These are phyloP conservation scores for Gentiana macrophylla DNA, from an alignment of 257 asterid genomes.

Conservation along the genomic window DNA sequence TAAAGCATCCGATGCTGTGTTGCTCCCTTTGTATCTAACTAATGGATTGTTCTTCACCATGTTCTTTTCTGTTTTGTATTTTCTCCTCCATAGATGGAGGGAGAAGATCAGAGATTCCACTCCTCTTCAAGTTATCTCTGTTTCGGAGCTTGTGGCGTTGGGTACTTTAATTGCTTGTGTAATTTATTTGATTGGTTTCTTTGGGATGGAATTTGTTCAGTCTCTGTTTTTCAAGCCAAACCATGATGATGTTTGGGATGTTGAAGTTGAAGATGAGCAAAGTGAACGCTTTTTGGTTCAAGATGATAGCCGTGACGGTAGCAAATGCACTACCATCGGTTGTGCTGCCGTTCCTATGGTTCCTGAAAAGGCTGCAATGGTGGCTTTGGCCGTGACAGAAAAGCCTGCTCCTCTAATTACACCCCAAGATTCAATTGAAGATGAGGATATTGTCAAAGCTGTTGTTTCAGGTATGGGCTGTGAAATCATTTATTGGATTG, in stretches of 20 bases:
- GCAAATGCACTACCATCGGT: conserved; percentile 20
- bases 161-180: conserved; percentile 27
- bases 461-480: conserved; percentile 24
- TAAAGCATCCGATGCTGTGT: conserved; percentile 18
- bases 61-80: conserved; percentile 38
- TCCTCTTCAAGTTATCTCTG: conserved; percentile 38
- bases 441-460: conserved; percentile 27
- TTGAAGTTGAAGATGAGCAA: conserved; percentile 17
- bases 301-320: conserved; percentile 24
- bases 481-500: not conserved
- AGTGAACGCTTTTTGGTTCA: conserved; percentile 8
- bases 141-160: conserved; percentile 35
- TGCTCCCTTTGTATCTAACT: conserved; percentile 27
- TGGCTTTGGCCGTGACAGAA: conserved; percentile 6
- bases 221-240: conserved; percentile 24
- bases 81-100: conserved; percentile 37
- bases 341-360: conserved; percentile 15
- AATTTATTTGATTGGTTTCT: conserved; percentile 35
- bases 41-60: conserved; percentile 34
- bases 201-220: conserved; percentile 41
- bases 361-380: not conserved
- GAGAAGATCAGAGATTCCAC: conserved; percentile 38
- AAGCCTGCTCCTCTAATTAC: conserved; percentile 12
- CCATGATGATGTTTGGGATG: conserved; percentile 25
- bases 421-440: conserved; percentile 19